These are phyloP conservation scores for Stagonosporopsis tanaceti DNA, from an alignment of 2,329 filamentous ascomycete genomes.

Conservation along the genomic window DNA sequence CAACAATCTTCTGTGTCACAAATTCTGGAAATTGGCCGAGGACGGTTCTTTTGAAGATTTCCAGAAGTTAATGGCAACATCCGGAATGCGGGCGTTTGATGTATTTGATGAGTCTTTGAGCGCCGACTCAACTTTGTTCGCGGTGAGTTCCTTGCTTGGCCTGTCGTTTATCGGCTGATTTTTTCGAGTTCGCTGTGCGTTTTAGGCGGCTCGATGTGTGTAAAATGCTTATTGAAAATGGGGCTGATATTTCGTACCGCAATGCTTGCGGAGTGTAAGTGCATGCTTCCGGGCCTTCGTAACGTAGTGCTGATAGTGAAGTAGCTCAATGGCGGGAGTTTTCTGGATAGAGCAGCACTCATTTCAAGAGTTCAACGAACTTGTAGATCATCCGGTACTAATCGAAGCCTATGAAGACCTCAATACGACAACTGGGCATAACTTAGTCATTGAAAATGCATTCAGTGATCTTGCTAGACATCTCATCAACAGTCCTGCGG, in stretches of 20 bases:
- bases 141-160: background rate
- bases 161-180: background rate
- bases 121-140: background rate
- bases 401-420: background rate
- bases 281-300: background rate
- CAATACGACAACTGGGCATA: background rate
- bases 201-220: background rate
- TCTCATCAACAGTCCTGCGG: background rate
- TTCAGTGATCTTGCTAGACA: background rate
- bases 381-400: background rate
- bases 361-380: background rate
- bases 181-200: background rate
- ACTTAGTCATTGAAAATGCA: background rate
- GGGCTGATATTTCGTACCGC: background rate
- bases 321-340: background rate
- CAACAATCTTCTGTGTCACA: background rate
- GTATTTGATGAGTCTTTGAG: background rate
- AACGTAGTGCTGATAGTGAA: background rate
- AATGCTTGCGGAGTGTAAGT: background rate
- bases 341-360: background rate
- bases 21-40: background rate
- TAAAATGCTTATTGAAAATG: background rate
- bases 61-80: background rate
- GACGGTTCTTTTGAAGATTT: background rate
- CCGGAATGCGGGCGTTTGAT: background rate